Evolutionary conservation across 768 basidiomycete species (phyloP).

Genomic region (Tulasnella calospora): DNA sequence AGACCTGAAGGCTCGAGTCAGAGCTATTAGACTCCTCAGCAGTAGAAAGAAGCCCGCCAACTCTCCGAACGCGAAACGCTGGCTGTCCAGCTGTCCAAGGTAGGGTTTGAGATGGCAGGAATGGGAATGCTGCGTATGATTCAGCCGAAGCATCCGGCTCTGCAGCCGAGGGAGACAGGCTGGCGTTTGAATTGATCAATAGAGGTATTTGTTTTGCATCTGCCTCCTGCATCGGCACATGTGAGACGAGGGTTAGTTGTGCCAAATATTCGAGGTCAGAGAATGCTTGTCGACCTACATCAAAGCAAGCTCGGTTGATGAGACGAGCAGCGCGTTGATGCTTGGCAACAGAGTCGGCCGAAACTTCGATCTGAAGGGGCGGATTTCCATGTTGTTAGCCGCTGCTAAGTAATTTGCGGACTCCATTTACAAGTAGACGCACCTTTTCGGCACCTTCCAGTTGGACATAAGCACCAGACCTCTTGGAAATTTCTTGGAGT

Average conservation of each 20-base stretch:
- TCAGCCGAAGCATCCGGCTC: neutral
- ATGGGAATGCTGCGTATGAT: slow-evolving; percentile 14
- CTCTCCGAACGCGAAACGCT: neutral
- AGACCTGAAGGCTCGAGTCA: neutral
- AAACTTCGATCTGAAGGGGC: neutral
- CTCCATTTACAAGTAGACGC: neutral
- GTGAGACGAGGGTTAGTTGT: neutral
- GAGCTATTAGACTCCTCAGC: neutral
- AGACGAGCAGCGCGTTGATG: slow-evolving; percentile 2
- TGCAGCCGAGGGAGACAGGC: neutral
- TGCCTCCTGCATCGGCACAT: neutral
- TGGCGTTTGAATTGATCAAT: neutral
- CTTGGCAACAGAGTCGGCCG: neutral
- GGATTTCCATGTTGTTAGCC: neutral
- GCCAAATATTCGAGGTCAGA: neutral
- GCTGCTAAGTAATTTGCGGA: neutral
- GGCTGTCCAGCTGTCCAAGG: slow-evolving; percentile 16
- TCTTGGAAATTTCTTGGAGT: neutral
- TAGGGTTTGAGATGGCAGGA: slow-evolving; percentile 1
- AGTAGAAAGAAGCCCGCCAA: neutral
- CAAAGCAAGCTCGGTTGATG: slow-evolving; percentile 10
- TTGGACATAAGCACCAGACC: slow-evolving; percentile 12
- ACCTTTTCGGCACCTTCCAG: slow-evolving; percentile 10
- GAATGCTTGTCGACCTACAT: neutral
- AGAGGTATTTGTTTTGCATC: neutral